These are phyloP conservation scores for Diaporthe nobilis DNA, from an alignment of 2,329 filamentous ascomycete species.

Conservation along the genomic window DNA sequence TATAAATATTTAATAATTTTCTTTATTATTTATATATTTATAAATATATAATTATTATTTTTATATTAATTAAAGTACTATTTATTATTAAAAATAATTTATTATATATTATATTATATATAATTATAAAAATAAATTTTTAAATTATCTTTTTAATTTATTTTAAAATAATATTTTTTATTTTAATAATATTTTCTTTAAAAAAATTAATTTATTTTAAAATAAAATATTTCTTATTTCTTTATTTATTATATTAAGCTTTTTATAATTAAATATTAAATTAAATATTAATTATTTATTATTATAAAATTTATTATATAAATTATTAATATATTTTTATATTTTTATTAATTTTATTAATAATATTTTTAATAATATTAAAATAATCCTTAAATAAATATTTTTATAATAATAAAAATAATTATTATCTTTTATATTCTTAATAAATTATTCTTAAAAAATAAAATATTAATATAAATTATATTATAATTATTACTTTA, in stretches of 20 bases:
- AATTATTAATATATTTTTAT: too few species aligned
- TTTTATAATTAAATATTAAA: background rate
- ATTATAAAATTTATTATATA: too few species aligned
- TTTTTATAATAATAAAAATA: background rate
- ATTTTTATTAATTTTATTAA: background rate
- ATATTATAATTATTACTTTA: background rate
- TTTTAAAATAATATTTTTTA: background rate
- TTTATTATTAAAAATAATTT: too few species aligned
- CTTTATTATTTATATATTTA: background rate
- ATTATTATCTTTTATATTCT: background rate
- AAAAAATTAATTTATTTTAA: background rate
- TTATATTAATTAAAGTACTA: background rate
- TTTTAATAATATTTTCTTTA: background rate
- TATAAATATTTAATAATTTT: background rate
- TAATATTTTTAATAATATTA: background rate
- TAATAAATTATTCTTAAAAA: background rate
- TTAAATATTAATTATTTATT: too few species aligned
- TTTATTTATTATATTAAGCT: background rate
- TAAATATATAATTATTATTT: conserved; percentile 1
- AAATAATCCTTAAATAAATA: background rate
- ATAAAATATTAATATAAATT: background rate
- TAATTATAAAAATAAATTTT: too few species aligned
- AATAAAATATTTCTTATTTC: background rate
- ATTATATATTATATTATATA: too few species aligned
- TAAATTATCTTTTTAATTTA: background rate